Base-by-base conservation (phyloP, 2,329 filamentous ascomycete species). In the Neonectria neomacrospora region DNA sequence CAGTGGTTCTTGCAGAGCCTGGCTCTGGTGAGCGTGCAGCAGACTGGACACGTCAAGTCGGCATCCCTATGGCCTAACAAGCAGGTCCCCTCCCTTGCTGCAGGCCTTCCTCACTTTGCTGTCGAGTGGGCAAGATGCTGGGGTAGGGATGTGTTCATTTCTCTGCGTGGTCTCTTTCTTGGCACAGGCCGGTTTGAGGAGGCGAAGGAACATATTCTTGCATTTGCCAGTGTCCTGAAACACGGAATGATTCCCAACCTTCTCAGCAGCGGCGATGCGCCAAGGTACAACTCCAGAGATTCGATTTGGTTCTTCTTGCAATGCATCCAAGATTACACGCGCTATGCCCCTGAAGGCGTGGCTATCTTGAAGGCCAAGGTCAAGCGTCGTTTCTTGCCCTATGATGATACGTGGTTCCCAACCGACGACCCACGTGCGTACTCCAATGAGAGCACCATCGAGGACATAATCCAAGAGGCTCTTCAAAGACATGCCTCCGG, bases 271-370 rank as follows among this genome's bases (percentile, higher is more conserved):
- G 94, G 96, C 7, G 92, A 91, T 64, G 85, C 90, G 16, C 96
- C 96, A 3, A 87, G 96, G 26, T 99, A 98, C 82, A 99, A 99
- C 77, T 94, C 96, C 45, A 88, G 96, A 64, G 96, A 99, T 78
- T 97, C 96, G 0, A 88, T 97, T 44, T 99, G 96, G 96, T 99
- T 98, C 84, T 97, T 96, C 83, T 80, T 99, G 54, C 96, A 99
- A 77, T 92, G 92, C 68, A 95, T 98, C 52, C 96, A 99, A 74
- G 96, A 99, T 75, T 99, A 97, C 76, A 90, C 88, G 48, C 89
- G 88, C 54, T 90, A 96, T 72, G 93, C 89, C 0, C 95, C 96
- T 0, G 84, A 94, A 61, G 96, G 96, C 3, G 73, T 88, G 18
- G 81, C 85, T 0, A 81, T 99, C 30, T 81, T 99, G 18, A 86